Evolutionary conservation across 1,284 basidiomycete genomes (phyloP).

Genomic region (Ganoderma lingzhi): DNA sequence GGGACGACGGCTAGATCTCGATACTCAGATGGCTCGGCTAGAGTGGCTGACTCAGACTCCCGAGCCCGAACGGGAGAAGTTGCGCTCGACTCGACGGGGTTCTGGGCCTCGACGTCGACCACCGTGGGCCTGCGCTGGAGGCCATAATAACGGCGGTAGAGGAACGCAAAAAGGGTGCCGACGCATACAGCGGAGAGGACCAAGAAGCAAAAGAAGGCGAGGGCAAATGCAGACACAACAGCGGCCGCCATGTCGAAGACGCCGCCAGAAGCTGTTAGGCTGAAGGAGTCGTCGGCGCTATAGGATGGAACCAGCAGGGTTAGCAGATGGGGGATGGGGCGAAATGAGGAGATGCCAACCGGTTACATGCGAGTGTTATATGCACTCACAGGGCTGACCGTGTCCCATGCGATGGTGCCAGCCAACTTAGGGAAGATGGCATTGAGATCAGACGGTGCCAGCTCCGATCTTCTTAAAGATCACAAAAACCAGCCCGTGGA

Average conservation of each 20-base stretch:
- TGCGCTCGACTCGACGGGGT: neutral
- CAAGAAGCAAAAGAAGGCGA: neutral
- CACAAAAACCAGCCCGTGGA: neutral
- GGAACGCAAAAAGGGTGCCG: neutral
- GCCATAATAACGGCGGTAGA: slow-evolving; percentile 3
- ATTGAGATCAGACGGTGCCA: slow-evolving; percentile 1
- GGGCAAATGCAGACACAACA: neutral
- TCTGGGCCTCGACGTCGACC: slow-evolving; percentile 1
- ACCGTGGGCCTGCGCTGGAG: neutral
- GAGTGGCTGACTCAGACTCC: neutral
- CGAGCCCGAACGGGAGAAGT: neutral
- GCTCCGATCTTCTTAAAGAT: neutral
- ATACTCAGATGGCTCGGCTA: neutral
- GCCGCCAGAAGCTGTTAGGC: too few species aligned
- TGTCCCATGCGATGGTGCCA: neutral
- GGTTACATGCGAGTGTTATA: too few species aligned
- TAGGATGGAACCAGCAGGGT: neutral
- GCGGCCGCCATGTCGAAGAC: neutral
- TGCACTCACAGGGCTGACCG: slow-evolving; percentile 7
- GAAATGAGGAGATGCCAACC: neutral
- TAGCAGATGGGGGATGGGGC: neutral
- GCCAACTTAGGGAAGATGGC: neutral
- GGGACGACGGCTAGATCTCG: neutral
- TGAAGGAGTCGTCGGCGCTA: neutral
- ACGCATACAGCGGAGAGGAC: neutral